Conservation (phyloP, 805 yeast genomes). For the Ogataea siamensis region DNA sequence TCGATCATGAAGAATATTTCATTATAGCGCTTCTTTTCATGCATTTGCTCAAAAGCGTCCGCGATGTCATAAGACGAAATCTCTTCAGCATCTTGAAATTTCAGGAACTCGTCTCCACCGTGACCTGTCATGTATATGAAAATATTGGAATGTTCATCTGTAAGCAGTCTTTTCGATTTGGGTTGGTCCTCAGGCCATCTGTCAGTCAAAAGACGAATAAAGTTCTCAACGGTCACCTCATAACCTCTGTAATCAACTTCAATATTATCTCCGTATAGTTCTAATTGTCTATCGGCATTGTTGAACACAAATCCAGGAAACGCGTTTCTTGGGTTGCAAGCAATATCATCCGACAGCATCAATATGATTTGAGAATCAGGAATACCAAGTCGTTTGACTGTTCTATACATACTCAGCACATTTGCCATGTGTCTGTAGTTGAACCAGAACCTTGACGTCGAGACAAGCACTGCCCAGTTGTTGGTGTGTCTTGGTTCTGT, state of each 20-base stretch:
- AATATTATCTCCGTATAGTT: conserved; percentile 88
- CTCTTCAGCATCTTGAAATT: conserved; percentile 98
- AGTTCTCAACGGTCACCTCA: conserved; percentile 97
- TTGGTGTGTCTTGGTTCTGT: conserved; percentile 52
- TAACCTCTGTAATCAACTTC: conserved; percentile 98
- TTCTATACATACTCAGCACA: conserved; percentile 88
- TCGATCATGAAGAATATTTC: conserved; percentile 97
- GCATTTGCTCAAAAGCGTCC: conserved; percentile 96
- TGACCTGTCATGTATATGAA: conserved; percentile 97
- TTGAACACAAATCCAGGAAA: conserved; percentile 96
- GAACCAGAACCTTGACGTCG: conserved; percentile 97
- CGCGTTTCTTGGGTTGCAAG: conserved; percentile 94
- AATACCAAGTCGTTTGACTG: conserved; percentile 92
- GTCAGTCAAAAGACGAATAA: conserved; percentile 87
- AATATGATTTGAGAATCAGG: conserved; percentile 97
- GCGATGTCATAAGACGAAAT: conserved; percentile 94
- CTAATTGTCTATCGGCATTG: conserved; percentile 87
- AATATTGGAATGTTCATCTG: conserved; percentile 92
- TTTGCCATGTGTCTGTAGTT: conserved; percentile 98
- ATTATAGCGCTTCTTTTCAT: conserved; percentile 90
- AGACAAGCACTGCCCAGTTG: conserved; percentile 85
- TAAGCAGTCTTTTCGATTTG: conserved; percentile 80
- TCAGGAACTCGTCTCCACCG: conserved; percentile 96
- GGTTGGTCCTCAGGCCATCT: conserved; percentile 96
- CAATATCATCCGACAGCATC: conserved; percentile 95